These are phyloP conservation scores for Chloranthus sessilifolius DNA, from an alignment of 164 flowering plant species.

Conservation along the genomic window DNA sequence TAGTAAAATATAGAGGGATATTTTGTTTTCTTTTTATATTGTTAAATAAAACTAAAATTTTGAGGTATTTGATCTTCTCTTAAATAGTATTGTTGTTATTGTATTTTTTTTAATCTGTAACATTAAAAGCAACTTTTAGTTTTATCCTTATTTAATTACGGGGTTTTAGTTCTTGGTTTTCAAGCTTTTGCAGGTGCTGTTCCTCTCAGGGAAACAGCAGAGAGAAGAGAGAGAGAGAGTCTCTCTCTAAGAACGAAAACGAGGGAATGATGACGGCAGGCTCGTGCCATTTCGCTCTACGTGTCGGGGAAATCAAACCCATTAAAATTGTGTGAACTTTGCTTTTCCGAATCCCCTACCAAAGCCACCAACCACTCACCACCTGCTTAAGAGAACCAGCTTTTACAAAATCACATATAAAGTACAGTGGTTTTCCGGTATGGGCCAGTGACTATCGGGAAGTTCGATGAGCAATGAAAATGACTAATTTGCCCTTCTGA, in stretches of 20 bases:
- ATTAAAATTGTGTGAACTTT: conserved; percentile 11
- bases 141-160: background rate
- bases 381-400: too few species aligned
- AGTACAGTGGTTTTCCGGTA: too few species aligned
- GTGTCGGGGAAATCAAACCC: conserved; percentile 12
- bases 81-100: background rate
- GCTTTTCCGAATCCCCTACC: too few species aligned
- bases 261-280: conserved; percentile 5
- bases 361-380: too few species aligned
- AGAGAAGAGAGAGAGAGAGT: background rate
- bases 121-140: too few species aligned
- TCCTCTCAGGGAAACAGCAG: conserved; percentile 8
- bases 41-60: too few species aligned
- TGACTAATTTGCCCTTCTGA: too few species aligned
- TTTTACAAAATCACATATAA: too few species aligned
- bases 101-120: too few species aligned
- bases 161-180: conserved; percentile 1
- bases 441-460: too few species aligned
- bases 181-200: conserved; percentile 14
- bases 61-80: too few species aligned
- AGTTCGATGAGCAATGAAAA: too few species aligned
- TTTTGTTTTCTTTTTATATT: background rate
- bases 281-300: conserved; percentile 29
- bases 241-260: conserved; percentile 1
- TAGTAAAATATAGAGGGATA: background rate